phyloP scores from a whole-genome alignment of 2,329 filamentous ascomycete species.

The Xylaria digitata region DNA sequence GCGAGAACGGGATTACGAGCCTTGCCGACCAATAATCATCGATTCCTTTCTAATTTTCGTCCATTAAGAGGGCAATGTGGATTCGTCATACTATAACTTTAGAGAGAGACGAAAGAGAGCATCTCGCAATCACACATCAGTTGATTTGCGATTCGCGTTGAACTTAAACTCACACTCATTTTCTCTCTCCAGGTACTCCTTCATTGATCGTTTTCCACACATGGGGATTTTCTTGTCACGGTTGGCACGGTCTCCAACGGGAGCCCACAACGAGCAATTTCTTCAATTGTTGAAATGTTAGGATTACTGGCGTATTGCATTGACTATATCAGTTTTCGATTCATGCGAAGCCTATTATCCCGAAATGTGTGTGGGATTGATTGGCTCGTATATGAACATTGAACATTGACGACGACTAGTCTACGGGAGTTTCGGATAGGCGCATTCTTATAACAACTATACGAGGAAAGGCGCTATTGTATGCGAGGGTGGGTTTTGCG shows the following conservation, averaged over 20 bases:
- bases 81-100: background rate
- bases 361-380: conserved; percentile 9
- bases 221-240: conserved; percentile 4
- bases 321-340: conserved; percentile 20
- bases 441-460: conserved; percentile 16
- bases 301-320: conserved; percentile 26
- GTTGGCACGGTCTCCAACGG: conserved; percentile 16
- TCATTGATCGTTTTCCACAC: conserved; percentile 11
- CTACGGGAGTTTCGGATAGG: conserved; percentile 28
- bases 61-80: background rate
- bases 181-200: background rate
- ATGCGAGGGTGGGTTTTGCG: background rate
- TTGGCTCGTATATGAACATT: conserved; percentile 7
- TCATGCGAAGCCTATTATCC: background rate
- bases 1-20: background rate
- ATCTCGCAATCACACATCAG: background rate
- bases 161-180: conserved; percentile 13
- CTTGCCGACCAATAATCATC: background rate
- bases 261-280: conserved; percentile 3
- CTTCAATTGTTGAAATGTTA: conserved; percentile 2
- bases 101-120: background rate
- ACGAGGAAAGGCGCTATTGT: background rate
- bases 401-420: background rate
- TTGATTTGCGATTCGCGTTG: conserved; percentile 5
- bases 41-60: conserved; percentile 10